These are phyloP conservation scores for Hypoxylon sp. DNA, from an alignment of 2,329 filamentous ascomycete genomes.

Conservation along the genomic window DNA sequence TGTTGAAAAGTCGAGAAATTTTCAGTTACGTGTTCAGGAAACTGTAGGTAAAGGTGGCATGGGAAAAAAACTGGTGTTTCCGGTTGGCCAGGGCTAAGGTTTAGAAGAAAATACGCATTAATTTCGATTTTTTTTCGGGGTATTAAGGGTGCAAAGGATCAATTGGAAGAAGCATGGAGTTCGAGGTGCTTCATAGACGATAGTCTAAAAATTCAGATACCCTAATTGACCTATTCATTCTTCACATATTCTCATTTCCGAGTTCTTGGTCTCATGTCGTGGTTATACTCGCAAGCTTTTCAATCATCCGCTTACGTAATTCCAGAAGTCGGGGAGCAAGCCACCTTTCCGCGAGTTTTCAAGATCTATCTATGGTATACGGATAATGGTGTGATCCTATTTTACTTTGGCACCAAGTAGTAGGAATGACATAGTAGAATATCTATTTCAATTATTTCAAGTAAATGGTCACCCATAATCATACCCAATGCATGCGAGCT, in stretches of 20 bases:
- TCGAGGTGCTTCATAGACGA: constrained; percentile 15
- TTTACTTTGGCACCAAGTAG: background rate
- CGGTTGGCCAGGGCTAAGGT: background rate
- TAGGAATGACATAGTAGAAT: background rate
- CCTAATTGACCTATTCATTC: constrained; percentile 12
- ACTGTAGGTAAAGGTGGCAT: constrained; percentile 60
- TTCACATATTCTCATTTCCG: background rate
- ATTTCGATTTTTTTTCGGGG: background rate
- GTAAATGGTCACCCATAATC: background rate
- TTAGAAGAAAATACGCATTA: constrained; percentile 10
- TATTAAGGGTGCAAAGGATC: constrained; percentile 1
- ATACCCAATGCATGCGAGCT: background rate
- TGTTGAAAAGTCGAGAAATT: constrained; percentile 93
- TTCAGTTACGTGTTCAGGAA: constrained; percentile 87
- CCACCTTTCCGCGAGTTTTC: background rate
- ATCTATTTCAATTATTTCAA: constrained; percentile 2
- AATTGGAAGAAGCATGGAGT: constrained; percentile 28
- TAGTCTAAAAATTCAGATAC: constrained; percentile 32
- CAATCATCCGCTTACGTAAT: background rate
- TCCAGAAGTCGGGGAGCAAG: background rate
- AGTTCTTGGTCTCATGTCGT: background rate
- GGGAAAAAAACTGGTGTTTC: background rate
- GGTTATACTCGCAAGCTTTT: background rate
- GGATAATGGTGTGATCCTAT: background rate
- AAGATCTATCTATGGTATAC: background rate